Percentiles rank a stretch among this genome's conserved stretches.
Evolutionary conservation across 371 early-diverging fungal genomes (phyloP).

Genomic region (Conidiobolus incongruus): DNA sequence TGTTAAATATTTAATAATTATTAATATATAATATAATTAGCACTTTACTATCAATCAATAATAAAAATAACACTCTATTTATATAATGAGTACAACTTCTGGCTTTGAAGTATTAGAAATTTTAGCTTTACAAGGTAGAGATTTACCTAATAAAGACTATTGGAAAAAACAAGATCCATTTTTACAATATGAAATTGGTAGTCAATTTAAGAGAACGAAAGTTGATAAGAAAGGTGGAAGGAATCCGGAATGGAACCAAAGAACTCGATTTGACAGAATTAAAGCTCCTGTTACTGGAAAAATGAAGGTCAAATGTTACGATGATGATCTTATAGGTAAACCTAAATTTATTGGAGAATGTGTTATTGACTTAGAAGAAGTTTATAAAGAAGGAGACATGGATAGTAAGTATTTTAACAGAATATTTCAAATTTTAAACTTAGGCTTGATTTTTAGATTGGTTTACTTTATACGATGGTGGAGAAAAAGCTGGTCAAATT

Average conservation of each 20-base stretch:
- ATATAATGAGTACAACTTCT: too few relatives aligned
- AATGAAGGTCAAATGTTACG: constrained; percentile 2
- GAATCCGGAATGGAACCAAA: constrained; percentile 3
- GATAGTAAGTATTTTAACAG: too few relatives aligned
- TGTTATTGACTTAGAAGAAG: not conserved
- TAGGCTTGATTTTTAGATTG: too few relatives aligned
- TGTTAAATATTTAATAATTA: too few relatives aligned
- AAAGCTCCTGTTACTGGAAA: not conserved
- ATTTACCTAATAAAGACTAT: constrained; percentile 3
- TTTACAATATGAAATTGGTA: constrained; percentile 1
- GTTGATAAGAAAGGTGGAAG: constrained; percentile 5
- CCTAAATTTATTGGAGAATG: constrained; percentile 3
- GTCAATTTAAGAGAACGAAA: not conserved
- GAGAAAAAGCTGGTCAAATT: constrained; percentile 1
- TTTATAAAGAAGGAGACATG: constrained; percentile 1
- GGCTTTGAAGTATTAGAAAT: constrained; percentile 5
- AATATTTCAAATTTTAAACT: too few relatives aligned
- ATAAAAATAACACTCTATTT: too few relatives aligned
- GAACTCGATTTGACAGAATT: constrained; percentile 1
- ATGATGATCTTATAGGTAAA: constrained; percentile 2
- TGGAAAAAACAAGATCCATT: constrained; percentile 5
- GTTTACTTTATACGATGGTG: constrained; percentile 2
- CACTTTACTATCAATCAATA: too few relatives aligned
- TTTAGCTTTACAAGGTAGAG: constrained; percentile 2
- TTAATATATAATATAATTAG: too few relatives aligned